phyloP scores from a whole-genome alignment of 345 rosid species.

The Brassica nigra region DNA sequence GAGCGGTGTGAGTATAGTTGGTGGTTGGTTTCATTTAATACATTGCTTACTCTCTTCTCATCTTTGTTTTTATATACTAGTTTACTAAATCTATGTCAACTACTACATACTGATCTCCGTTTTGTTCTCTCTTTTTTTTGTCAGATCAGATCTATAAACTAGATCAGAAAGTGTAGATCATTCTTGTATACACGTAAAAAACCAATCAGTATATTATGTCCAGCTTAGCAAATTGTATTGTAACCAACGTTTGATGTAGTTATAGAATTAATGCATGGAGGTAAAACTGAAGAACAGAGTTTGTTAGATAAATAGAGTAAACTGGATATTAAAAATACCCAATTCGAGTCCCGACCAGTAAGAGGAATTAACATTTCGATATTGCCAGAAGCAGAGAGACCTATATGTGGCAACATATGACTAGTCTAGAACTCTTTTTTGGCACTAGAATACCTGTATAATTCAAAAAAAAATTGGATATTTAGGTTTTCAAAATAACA shows the following conservation, averaged over 20 bases:
- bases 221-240: background rate
- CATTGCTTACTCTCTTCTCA: constrained; percentile 22
- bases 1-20: constrained; percentile 20
- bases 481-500: background rate
- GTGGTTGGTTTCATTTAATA: constrained; percentile 43
- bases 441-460: too few relatives aligned
- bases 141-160: background rate
- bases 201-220: background rate
- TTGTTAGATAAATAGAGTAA: background rate
- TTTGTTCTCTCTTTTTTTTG: background rate
- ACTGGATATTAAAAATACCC: background rate
- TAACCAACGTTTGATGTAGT: background rate
- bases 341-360: too few relatives aligned
- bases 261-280: background rate
- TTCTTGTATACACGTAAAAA: constrained; percentile 1
- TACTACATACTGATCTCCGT: constrained; percentile 13
- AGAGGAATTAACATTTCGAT: too few relatives aligned
- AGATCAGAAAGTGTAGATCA: background rate
- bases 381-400: too few relatives aligned
- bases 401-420: too few relatives aligned
- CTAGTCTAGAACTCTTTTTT: too few relatives aligned
- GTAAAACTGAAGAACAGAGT: background rate
- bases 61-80: background rate
- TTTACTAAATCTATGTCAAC: constrained; percentile 1
- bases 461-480: too few relatives aligned